Conservation (phyloP, 1,139 yeast genomes). For the Blastobotrys malaysiensis region DNA sequence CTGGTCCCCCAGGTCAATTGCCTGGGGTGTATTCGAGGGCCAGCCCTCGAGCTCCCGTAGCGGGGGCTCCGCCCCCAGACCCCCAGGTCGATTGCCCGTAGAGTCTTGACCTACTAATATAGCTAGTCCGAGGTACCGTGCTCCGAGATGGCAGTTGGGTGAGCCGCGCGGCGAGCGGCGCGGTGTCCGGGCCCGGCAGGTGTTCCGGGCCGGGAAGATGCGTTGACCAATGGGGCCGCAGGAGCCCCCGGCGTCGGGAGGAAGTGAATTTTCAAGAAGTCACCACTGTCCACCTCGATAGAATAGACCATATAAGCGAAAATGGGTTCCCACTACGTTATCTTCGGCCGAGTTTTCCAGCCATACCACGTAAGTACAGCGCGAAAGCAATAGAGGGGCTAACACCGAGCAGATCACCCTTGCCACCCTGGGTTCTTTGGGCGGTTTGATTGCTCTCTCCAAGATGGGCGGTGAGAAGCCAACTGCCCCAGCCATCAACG, state of each 20-base stretch:
- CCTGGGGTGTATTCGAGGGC: slow-evolving; percentile 1
- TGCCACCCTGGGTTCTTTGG: slow-evolving; percentile 26
- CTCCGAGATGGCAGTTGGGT: too few species aligned
- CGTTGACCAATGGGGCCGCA: background rate
- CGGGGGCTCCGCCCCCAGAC: background rate
- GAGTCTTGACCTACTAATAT: too few species aligned
- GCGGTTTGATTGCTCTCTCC: slow-evolving; percentile 26
- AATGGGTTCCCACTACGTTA: slow-evolving; percentile 79
- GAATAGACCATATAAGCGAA: background rate
- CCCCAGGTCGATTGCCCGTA: too few species aligned
- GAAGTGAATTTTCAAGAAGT: background rate
- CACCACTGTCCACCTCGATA: background rate
- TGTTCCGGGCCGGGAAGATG: background rate
- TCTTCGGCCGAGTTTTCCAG: slow-evolving; percentile 70
- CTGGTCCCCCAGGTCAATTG: background rate
- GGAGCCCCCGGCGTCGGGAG: background rate
- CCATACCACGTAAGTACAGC: slow-evolving; percentile 53
- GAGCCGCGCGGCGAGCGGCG: background rate
- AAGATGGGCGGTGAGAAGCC: slow-evolving; percentile 34
- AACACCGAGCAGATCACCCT: slow-evolving; percentile 31
- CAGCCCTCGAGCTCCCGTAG: background rate
- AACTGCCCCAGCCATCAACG: slow-evolving; percentile 66
- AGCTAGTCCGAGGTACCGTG: too few species aligned
- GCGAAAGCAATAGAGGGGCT: background rate
- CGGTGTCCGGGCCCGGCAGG: background rate